Evolutionary conservation across 176 grass and related monocot species (phyloP).

Genomic region (Pharus latifolius): DNA sequence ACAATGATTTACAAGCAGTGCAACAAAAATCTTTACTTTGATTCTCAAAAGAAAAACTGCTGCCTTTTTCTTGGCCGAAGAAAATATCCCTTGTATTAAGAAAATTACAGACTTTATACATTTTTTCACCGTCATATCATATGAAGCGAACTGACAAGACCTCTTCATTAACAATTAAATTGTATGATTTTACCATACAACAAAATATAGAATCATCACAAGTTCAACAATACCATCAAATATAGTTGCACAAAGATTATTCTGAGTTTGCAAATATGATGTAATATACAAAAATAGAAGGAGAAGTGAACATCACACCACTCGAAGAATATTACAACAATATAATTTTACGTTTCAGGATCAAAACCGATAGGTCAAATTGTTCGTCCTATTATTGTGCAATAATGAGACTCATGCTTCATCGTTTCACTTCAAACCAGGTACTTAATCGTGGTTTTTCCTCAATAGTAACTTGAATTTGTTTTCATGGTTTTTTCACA

Average conservation of each 20-base stretch:
- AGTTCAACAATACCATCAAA: neutral
- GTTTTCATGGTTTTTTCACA: too few relatives aligned
- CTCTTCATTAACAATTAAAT: neutral
- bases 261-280: constrained; percentile 17
- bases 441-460: neutral
- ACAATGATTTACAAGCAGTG: neutral
- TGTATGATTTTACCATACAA: neutral
- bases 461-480: too few relatives aligned
- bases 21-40: neutral
- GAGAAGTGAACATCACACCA: too few relatives aligned
- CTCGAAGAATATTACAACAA: neutral
- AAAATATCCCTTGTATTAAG: too few relatives aligned
- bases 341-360: neutral
- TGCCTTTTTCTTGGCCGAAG: too few relatives aligned
- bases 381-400: neutral
- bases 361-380: neutral
- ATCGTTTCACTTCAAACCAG: constrained; percentile 2
- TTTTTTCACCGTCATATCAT: too few relatives aligned
- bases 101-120: too few relatives aligned
- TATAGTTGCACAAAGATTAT: too few relatives aligned
- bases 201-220: neutral
- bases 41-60: neutral
- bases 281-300: too few relatives aligned
- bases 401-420: neutral
- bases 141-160: neutral